These are phyloP conservation scores for Globomyces sp. DNA, from an alignment of 371 early-diverging fungal genomes.

Conservation along the genomic window DNA sequence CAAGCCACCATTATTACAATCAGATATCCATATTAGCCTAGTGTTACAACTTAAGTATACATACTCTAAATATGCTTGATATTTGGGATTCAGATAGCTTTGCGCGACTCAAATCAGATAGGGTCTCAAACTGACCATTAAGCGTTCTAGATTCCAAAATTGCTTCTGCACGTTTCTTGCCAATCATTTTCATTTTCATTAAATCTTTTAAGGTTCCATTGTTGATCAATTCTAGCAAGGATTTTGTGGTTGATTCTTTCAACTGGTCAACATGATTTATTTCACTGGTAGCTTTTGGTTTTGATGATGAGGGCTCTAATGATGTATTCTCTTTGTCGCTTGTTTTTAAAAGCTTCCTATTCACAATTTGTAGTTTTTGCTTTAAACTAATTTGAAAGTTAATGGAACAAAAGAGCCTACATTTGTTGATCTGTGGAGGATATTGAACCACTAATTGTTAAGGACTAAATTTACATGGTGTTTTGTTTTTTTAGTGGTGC, in stretches of 20 bases:
- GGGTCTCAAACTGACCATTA: not conserved
- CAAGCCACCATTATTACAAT: not conserved
- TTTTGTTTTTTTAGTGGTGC: too few relatives aligned
- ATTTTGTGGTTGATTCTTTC: slow-evolving; percentile 1
- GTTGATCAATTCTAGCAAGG: slow-evolving; percentile 14
- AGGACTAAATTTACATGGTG: too few relatives aligned
- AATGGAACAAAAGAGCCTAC: too few relatives aligned
- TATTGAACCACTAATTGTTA: too few relatives aligned
- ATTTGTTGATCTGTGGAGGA: too few relatives aligned
- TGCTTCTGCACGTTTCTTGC: slow-evolving; percentile 21
- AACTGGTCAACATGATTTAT: slow-evolving; percentile 9
- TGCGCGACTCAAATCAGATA: slow-evolving; percentile 14
- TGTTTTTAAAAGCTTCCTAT: slow-evolving; percentile 2
- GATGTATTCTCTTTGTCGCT: slow-evolving; percentile 1
- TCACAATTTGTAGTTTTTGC: not conserved
- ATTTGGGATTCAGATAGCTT: slow-evolving; percentile 7
- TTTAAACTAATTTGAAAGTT: too few relatives aligned
- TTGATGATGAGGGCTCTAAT: not conserved
- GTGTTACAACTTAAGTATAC: too few relatives aligned
- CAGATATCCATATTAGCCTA: slow-evolving; percentile 12
- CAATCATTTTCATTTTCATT: slow-evolving; percentile 22
- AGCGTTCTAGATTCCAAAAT: slow-evolving; percentile 7
- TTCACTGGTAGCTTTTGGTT: not conserved
- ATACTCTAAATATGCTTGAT: slow-evolving; percentile 12
- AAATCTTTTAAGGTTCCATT: slow-evolving; percentile 16